Evolutionary conservation across 768 basidiomycete genomes (phyloP).

Genomic region (Trametes punicea): DNA sequence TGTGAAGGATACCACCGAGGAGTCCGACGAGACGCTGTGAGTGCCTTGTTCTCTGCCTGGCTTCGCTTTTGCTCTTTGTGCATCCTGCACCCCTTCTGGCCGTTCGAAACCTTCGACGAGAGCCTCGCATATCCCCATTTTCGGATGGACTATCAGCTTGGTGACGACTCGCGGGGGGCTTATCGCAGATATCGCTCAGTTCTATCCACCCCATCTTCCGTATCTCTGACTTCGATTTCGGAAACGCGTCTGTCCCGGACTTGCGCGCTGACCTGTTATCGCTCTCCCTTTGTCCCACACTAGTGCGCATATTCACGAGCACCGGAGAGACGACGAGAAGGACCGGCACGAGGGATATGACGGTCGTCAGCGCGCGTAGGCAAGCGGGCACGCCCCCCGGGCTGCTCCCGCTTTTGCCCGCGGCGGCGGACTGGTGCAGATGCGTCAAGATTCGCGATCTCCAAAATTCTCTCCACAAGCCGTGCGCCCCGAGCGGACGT

Average conservation of each 20-base stretch:
- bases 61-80: background rate
- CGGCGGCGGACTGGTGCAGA: background rate
- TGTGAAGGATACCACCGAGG: constrained; percentile 57
- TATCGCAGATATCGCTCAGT: background rate
- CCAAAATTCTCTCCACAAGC: background rate
- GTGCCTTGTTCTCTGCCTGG: background rate
- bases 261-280: background rate
- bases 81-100: no score
- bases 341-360: background rate
- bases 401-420: background rate
- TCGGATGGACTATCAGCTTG: no score
- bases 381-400: background rate
- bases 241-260: background rate
- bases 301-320: constrained; percentile 7
- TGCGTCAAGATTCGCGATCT: background rate
- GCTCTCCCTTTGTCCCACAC: background rate
- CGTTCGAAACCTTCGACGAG: no score
- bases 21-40: constrained; percentile 19
- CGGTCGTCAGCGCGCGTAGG: background rate
- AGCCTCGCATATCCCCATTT: no score
- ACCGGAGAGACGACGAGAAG: constrained; percentile 11
- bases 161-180: no score
- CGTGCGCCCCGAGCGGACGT: background rate
- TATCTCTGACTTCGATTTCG: background rate
- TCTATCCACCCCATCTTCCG: background rate